Percentiles rank a stretch among this genome's conserved stretches.
These are phyloP conservation scores for Ascobolus immersus DNA, from an alignment of 495 filamentous ascomycete species.

Conservation along the genomic window DNA sequence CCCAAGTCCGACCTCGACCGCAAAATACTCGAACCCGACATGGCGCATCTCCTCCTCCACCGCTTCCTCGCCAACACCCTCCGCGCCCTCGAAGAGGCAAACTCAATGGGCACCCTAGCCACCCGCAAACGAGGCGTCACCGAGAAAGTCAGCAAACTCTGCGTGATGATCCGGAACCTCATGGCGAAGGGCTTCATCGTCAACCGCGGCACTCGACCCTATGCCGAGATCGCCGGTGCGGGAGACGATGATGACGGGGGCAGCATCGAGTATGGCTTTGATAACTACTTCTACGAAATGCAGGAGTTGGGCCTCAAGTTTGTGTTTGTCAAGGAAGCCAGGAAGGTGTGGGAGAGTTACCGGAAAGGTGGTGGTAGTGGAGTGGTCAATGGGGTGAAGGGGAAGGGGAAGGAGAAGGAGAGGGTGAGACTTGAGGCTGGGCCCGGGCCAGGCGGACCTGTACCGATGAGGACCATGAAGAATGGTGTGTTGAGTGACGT, in stretches of 20 bases:
- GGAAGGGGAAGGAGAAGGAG: too few species aligned
- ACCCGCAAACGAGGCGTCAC: constrained; percentile 5
- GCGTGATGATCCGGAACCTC: constrained; percentile 9
- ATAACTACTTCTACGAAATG: constrained; percentile 19
- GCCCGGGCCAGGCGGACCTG: too few species aligned
- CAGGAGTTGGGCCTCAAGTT: constrained; percentile 22
- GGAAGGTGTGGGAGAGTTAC: constrained; percentile 12
- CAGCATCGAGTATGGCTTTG: constrained; percentile 2
- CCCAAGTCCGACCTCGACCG: too few species aligned
- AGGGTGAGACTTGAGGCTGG: too few species aligned
- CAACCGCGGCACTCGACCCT: constrained; percentile 1
- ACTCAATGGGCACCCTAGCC: constrained; percentile 13
- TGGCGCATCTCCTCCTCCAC: too few species aligned
- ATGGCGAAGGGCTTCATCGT: constrained; percentile 10
- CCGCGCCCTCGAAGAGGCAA: constrained; percentile 17
- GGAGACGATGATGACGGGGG: constrained; percentile 1
- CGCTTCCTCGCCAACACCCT: constrained; percentile 17
- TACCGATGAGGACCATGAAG: too few species aligned
- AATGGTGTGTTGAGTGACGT: too few species aligned
- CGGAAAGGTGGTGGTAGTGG: too few species aligned
- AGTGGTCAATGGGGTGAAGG: too few species aligned
- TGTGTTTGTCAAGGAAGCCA: constrained; percentile 18
- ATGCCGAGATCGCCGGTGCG: not conserved
- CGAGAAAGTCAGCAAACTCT: too few species aligned
- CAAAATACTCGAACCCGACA: too few species aligned